Conservation (phyloP, 2,329 filamentous ascomycete genomes). For the Ophiosphaerella herpotricha region DNA sequence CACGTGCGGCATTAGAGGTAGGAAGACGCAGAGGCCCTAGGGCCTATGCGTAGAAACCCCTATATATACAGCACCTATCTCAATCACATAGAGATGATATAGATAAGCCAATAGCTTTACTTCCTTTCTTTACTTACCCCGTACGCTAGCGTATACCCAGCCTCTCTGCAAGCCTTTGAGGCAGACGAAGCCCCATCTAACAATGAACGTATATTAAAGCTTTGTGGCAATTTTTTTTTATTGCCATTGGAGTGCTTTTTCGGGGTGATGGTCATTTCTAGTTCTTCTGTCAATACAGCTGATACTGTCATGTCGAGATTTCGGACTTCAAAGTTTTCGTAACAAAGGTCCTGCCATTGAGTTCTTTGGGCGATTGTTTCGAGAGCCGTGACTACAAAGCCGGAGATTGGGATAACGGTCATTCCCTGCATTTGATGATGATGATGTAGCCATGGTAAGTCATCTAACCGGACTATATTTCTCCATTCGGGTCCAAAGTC, state of each 20-base stretch:
- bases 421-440: slow-evolving; percentile 51
- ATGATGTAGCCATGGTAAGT: slow-evolving; percentile 54
- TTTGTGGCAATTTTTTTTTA: neutral
- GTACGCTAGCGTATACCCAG: too few species aligned
- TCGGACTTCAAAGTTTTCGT: slow-evolving; percentile 22
- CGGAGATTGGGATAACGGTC: slow-evolving; percentile 39
- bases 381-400: slow-evolving; percentile 37
- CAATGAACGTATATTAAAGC: slow-evolving; percentile 61
- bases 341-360: slow-evolving; percentile 10
- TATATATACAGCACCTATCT: too few species aligned
- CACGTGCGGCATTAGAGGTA: too few species aligned
- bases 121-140: too few species aligned
- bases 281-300: slow-evolving; percentile 29
- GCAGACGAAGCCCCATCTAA: too few species aligned
- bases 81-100: too few species aligned
- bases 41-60: too few species aligned
- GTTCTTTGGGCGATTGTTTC: slow-evolving; percentile 33
- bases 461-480: slow-evolving; percentile 50
- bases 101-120: too few species aligned
- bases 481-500: slow-evolving; percentile 47
- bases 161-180: too few species aligned
- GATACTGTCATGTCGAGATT: slow-evolving; percentile 21
- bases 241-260: slow-evolving; percentile 4
- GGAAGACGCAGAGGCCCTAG: too few species aligned
- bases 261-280: slow-evolving; percentile 39